Base-by-base conservation (phyloP, 352 stramenopile genomes). In the Phytophthora pistaciae region DNA sequence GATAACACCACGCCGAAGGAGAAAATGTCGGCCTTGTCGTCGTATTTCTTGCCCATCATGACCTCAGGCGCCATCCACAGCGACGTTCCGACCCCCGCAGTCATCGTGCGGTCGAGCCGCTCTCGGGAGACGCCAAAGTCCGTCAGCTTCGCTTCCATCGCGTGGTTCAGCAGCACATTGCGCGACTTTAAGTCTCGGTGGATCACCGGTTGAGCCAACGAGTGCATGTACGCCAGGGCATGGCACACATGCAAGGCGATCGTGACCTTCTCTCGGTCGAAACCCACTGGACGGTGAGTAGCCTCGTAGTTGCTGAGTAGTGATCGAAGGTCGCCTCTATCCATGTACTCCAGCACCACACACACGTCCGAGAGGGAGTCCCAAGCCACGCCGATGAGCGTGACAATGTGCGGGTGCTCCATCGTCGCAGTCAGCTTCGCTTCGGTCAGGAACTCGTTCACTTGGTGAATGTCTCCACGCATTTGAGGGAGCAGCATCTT, bases 111-210 rank as follows among this genome's bases (percentile, higher is more conserved):
- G 49, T 59, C 50, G 4, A 42, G 60, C 18, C 46, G 38, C 11
- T 68, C 52, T 16, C 82, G 71, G 20, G 78, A 87, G 21, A 84
- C 75, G 5, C 83, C 83, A 72, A 91, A 91, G 54, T 87, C 80
- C 1, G 59, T 75, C 13, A 91, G 18, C 68, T 91, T 91, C 13
- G 83, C 77, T 25, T 66, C 64, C 48, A 54, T 54, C 8, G 20
- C 48, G n/a, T 46, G 31, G 11, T 48, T 59, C 20, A 89, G 23
- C 0, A 91, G 66, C 11, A 91, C 56, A 60, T 87, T 91, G 8
- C 67, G 67, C 5, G 67, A 70, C 31, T 74, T 74, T 9, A 74
- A 14, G 38, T 74, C 66, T 14, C 71, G 66, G 42, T 79, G 67
- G 11, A 79, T 72, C 20, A 80, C 55, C 0, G 70, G 44, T 13